These are phyloP conservation scores for Pichia scutulata DNA, from an alignment of 805 yeast species.

Conservation along the genomic window DNA sequence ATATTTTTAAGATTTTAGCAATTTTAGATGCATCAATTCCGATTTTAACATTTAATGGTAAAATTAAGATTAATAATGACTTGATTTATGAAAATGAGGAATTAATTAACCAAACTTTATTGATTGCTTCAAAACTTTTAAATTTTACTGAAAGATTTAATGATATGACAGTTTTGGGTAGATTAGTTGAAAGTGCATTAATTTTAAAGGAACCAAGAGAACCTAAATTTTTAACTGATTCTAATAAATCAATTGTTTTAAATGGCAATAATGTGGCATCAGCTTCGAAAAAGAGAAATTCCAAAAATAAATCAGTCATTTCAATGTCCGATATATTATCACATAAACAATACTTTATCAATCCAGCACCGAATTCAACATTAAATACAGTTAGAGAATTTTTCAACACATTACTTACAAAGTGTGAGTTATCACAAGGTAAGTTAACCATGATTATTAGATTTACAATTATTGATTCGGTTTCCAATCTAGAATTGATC, in stretches of 20 bases:
- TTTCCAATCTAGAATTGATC: constrained; percentile 23
- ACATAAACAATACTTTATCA: constrained; percentile 49
- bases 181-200: constrained; percentile 53
- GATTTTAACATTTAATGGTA: constrained; percentile 31
- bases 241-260: background rate
- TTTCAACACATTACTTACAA: constrained; percentile 40
- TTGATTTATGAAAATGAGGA: constrained; percentile 24
- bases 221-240: constrained; percentile 11
- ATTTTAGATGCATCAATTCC: constrained; percentile 55
- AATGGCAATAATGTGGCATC: background rate
- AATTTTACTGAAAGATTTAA: constrained; percentile 22
- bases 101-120: constrained; percentile 26
- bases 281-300: constrained; percentile 7
- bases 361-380: constrained; percentile 34
- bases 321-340: constrained; percentile 64
- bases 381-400: constrained; percentile 34
- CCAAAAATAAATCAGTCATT: constrained; percentile 34
- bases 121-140: constrained; percentile 21
- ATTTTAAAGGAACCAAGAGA: constrained; percentile 34
- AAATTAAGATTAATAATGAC: constrained; percentile 33
- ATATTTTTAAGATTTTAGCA: constrained; percentile 41
- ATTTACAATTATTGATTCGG: constrained; percentile 33
- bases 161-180: constrained; percentile 46
- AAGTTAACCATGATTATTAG: constrained; percentile 53
- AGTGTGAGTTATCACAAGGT: constrained; percentile 49